Evolutionary conservation across 164 flowering plant species (phyloP).

Genomic region (Vitis amurensis): DNA sequence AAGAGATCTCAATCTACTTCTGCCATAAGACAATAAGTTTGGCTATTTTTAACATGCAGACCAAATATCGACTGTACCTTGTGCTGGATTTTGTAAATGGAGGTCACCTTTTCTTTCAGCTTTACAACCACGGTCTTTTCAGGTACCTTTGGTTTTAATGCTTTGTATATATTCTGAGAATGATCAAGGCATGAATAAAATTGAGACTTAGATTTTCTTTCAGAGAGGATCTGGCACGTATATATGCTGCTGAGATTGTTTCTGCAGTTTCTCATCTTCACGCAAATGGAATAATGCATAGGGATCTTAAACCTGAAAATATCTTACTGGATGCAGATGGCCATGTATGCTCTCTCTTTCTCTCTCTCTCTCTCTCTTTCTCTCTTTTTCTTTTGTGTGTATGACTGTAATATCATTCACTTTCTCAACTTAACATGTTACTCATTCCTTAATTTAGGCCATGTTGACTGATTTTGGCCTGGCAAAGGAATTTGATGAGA

Average conservation of each 20-base stretch:
- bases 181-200: neutral
- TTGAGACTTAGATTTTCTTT: conserved; percentile 13
- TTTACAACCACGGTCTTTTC: conserved; percentile 82
- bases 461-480: conserved; percentile 94
- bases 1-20: too few species aligned
- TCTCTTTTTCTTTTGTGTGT: neutral
- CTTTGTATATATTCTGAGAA: neutral
- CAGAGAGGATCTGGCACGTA: conserved; percentile 81
- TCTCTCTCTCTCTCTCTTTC: conserved; percentile 3
- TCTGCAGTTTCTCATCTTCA: conserved; percentile 88
- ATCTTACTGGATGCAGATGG: conserved; percentile 80
- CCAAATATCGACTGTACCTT: conserved; percentile 72
- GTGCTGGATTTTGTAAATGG: conserved; percentile 87
- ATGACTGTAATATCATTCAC: neutral
- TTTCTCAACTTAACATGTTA: neutral
- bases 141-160: conserved; percentile 35
- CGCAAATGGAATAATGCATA: conserved; percentile 79
- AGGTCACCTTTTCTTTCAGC: conserved; percentile 86
- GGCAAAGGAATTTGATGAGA: conserved; percentile 82
- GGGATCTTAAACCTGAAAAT: conserved; percentile 93
- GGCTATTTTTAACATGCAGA: conserved; percentile 42
- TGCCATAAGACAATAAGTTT: too few species aligned
- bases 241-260: conserved; percentile 81
- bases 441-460: conserved; percentile 36
- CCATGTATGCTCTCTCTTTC: conserved; percentile 41